A percentile compares a stretch with the other conserved stretches of the same genome.
Conservation (phyloP, 2,329 filamentous ascomycete species). For the Colletotrichum ledebouriae region DNA sequence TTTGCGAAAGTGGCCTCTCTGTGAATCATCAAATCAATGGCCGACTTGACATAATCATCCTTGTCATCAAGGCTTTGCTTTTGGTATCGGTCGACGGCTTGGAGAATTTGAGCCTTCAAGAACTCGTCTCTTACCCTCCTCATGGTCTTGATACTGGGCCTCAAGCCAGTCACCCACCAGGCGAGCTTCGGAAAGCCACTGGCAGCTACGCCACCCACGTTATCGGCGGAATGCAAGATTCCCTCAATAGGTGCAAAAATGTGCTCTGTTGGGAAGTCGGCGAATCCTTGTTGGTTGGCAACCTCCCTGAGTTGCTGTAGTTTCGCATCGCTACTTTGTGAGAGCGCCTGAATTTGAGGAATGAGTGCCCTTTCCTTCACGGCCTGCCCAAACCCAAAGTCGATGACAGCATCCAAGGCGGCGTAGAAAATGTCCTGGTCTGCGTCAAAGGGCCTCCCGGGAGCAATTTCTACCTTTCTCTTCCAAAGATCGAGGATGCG, state of each 20-base stretch:
- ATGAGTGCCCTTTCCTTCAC: not conserved
- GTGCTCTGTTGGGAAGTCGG: not conserved
- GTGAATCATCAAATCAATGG: slow-evolving; percentile 51
- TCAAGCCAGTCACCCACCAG: slow-evolving; percentile 2
- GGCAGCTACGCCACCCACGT: not conserved
- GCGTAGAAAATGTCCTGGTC: slow-evolving; percentile 50
- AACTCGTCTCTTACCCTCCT: not conserved
- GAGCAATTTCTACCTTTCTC: slow-evolving; percentile 49
- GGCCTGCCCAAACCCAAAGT: slow-evolving; percentile 47
- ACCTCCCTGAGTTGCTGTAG: not conserved
- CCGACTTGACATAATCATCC: slow-evolving; percentile 33
- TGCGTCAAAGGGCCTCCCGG: slow-evolving; percentile 50
- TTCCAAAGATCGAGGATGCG: slow-evolving; percentile 52
- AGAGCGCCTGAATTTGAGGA: slow-evolving; percentile 5
- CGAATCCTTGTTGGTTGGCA: not conserved
- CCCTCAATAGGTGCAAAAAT: slow-evolving; percentile 16
- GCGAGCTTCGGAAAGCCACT: slow-evolving; percentile 5
- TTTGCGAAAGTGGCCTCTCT: slow-evolving; percentile 48
- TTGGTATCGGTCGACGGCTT: slow-evolving; percentile 18
- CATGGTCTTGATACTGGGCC: not conserved
- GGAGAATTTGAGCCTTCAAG: slow-evolving; percentile 8
- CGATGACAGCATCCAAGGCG: slow-evolving; percentile 54
- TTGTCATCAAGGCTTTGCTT: not conserved
- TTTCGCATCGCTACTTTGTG: not conserved
- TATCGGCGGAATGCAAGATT: not conserved